These are phyloP conservation scores for Sporisorium graminicola DNA, from an alignment of 1,284 basidiomycete species.

Conservation along the genomic window DNA sequence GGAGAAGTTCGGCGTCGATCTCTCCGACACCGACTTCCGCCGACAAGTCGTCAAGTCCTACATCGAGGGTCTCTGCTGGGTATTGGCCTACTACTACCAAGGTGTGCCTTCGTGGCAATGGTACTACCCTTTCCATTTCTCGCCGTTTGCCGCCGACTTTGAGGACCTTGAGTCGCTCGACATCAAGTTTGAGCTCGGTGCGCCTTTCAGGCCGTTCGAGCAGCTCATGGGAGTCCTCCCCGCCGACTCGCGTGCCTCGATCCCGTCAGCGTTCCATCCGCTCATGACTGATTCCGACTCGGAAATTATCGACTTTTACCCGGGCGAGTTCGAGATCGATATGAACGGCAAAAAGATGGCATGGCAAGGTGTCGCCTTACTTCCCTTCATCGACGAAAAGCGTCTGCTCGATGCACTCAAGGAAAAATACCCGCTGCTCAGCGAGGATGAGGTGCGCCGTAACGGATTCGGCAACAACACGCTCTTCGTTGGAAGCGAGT, in stretches of 20 bases:
- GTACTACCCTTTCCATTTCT: conserved; percentile 99
- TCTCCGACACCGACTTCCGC: conserved; percentile 80
- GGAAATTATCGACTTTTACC: conserved; percentile 97
- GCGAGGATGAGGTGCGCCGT: conserved; percentile 83
- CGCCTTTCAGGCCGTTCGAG: conserved; percentile 96
- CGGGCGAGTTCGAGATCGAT: conserved; percentile 90
- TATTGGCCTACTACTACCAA: conserved; percentile 97
- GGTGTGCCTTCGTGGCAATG: conserved; percentile 96
- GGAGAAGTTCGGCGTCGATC: conserved; percentile 88
- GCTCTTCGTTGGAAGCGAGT: conserved; percentile 86
- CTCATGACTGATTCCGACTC: conserved; percentile 91
- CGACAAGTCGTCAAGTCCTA: conserved; percentile 84
- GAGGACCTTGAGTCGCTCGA: conserved; percentile 80
- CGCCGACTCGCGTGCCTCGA: conserved; percentile 86
- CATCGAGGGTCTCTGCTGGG: conserved; percentile 95
- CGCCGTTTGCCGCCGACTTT: conserved; percentile 97
- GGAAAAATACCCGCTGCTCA: conserved; percentile 79
- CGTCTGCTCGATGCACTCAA: conserved; percentile 81
- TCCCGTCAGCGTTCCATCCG: conserved; percentile 85
- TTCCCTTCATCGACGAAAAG: conserved; percentile 94
- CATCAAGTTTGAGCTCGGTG: conserved; percentile 81
- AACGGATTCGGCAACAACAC: conserved; percentile 89
- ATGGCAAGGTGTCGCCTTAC: conserved; percentile 96
- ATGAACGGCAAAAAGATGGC: conserved; percentile 99
- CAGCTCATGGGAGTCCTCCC: conserved; percentile 99